Evolutionary conservation across 306 rosid species (phyloP), one percentile per base, ranked within the genome.

Genomic region (Phaseolus lunatus): DNA sequence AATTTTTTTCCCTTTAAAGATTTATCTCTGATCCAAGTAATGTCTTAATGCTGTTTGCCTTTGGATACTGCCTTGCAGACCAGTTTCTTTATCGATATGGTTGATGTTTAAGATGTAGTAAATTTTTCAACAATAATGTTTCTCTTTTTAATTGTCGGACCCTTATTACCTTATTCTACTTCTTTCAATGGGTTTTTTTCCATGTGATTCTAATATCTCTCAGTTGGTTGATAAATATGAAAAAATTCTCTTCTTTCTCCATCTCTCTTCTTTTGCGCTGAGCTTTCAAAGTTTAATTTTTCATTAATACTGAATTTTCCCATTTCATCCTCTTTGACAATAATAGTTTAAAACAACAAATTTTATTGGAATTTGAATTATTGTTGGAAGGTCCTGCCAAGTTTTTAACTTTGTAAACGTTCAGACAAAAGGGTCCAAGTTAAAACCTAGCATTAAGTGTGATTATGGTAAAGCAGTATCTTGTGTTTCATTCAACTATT

Each of bases 401-500:
- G 24, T 39, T 56, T 67, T 69, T 70, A 70, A 20, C n/a, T 12
- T 69, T 68, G 77, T 58, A 62, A 67, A 37, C 24, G 1, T 77
- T 54, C 19, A 31, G 33, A 19, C 56, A 82, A 62, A 26, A 63
- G 52, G 63, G 18, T 53, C 45, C 35, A 29, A 43, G 69, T 41
- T 62, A 59, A 70, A 41, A n/a, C 44, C 39, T 18, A 44, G 67
- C 18, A 43, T 19, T 59, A 54, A 62, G 39, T 31, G 66, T 47
- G 33, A 50, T 73, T 70, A 57, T 20, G 75, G 53, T 62, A 72
- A 43, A 80, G 31, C 43, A 66, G n/a, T 26, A 47, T 79, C 68
- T 70, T 22, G 70, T 59, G 56, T 53, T 47, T 83, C 49, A 43
- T 79, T 79, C 62, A 80, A 45, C 48, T 27, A 41, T 23, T 41